phyloP scores from a whole-genome alignment of 129 eudicot genomes.

The Flaveria robusta region DNA sequence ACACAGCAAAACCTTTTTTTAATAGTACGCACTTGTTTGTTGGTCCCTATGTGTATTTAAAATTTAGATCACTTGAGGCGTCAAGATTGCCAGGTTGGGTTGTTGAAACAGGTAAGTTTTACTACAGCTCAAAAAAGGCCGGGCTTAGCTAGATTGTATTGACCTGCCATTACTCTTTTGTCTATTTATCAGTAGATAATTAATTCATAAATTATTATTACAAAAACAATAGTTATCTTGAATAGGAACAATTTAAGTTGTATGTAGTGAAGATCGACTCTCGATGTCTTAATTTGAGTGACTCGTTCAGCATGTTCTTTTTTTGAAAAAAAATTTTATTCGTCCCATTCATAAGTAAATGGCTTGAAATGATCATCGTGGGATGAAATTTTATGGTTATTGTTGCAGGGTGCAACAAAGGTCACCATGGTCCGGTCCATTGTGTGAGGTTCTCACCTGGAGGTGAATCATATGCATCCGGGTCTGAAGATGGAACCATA shows the following conservation, averaged over 20 bases:
- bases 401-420: constrained; percentile 77
- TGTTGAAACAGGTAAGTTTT: background rate
- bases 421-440: constrained; percentile 90
- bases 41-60: background rate
- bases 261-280: background rate
- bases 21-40: background rate
- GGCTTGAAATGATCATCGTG: background rate
- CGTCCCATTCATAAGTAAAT: background rate
- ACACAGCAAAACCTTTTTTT: background rate
- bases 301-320: background rate
- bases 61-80: background rate
- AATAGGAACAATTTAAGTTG: background rate
- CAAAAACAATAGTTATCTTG: background rate
- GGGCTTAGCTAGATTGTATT: background rate
- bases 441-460: constrained; percentile 76
- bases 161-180: background rate
- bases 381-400: background rate
- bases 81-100: background rate
- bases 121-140: background rate
- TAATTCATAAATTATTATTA: background rate
- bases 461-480: constrained; percentile 82
- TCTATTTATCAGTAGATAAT: background rate
- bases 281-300: background rate
- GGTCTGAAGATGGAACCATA: constrained; percentile 82
- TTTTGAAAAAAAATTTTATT: too few species aligned